These are phyloP conservation scores for Ogataea polymorpha DNA, from an alignment of 805 yeast genomes.

Conservation along the genomic window DNA sequence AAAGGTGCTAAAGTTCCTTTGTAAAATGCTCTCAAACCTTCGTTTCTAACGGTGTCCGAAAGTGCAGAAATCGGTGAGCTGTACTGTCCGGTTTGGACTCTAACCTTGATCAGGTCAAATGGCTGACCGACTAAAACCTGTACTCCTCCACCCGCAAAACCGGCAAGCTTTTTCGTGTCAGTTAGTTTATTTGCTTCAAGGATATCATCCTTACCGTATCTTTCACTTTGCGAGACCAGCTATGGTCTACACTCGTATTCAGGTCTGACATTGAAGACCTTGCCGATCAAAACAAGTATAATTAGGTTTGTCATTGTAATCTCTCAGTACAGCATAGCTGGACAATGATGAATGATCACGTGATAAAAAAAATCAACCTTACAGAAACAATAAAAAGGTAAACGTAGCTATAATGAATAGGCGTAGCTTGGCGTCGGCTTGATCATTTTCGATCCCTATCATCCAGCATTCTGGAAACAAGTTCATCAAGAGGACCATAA, in stretches of 20 bases:
- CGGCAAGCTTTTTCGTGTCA: constrained; percentile 36
- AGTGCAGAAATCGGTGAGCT: constrained; percentile 49
- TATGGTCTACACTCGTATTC: constrained; percentile 28
- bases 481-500: constrained; percentile 87
- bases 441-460: constrained; percentile 21
- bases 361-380: constrained; percentile 5
- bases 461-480: constrained; percentile 66
- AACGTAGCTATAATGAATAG: background rate
- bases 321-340: too few species aligned
- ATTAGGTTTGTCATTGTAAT: too few species aligned
- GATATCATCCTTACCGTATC: constrained; percentile 38
- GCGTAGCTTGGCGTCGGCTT: background rate
- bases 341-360: constrained; percentile 24
- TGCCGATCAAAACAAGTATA: background rate
- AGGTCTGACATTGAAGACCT: constrained; percentile 2
- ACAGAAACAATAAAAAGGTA: background rate
- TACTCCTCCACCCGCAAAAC: constrained; percentile 53
- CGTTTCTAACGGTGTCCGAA: constrained; percentile 51
- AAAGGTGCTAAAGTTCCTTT: constrained; percentile 70
- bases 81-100: constrained; percentile 68
- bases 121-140: constrained; percentile 63
- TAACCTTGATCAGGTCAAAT: constrained; percentile 66
- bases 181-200: background rate
- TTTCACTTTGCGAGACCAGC: constrained; percentile 44
- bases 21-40: constrained; percentile 62